These are phyloP conservation scores for Neurospora sp. DNA, from an alignment of 495 filamentous ascomycete species.

Conservation along the genomic window DNA sequence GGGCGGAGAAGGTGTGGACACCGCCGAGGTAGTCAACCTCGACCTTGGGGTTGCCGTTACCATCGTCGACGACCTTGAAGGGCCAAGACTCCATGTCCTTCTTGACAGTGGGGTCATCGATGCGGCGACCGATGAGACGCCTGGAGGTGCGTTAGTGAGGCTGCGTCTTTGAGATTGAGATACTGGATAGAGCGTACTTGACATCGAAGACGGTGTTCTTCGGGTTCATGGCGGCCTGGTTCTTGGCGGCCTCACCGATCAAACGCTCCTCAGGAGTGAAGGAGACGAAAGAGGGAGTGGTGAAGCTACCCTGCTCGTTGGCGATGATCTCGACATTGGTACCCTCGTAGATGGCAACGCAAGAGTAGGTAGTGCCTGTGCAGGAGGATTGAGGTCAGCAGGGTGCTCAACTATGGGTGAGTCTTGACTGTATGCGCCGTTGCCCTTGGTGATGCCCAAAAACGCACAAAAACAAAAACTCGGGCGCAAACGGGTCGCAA, in stretches of 20 bases:
- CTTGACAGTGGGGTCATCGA: constrained; percentile 91
- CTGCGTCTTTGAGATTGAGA: neutral
- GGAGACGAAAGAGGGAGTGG: constrained; percentile 94
- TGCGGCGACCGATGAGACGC: constrained; percentile 93
- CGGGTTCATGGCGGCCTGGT: constrained; percentile 99
- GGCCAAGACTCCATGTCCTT: constrained; percentile 97
- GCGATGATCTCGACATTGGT: constrained; percentile 99
- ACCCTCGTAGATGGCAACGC: constrained; percentile 98
- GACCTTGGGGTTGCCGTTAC: constrained; percentile 81
- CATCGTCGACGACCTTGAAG: constrained; percentile 84
- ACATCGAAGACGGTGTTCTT: constrained; percentile 97
- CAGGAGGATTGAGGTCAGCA: constrained; percentile 4
- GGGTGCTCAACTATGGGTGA: neutral
- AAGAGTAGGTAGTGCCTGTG: constrained; percentile 95
- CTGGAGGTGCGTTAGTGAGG: constrained; percentile 29
- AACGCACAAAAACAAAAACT: neutral
- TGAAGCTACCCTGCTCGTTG: constrained; percentile 99
- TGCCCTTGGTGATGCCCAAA: neutral
- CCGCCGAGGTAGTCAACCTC: constrained; percentile 94
- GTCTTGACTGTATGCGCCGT: constrained; percentile 7
- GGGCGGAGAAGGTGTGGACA: constrained; percentile 88
- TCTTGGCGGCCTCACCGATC: constrained; percentile 98
- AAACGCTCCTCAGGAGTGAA: constrained; percentile 98
- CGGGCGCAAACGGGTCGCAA: neutral
- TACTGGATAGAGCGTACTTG: constrained; percentile 42